Evolutionary conservation across 2,329 filamentous ascomycete genomes (phyloP).

Genomic region (Ceratocystis smalleyi): DNA sequence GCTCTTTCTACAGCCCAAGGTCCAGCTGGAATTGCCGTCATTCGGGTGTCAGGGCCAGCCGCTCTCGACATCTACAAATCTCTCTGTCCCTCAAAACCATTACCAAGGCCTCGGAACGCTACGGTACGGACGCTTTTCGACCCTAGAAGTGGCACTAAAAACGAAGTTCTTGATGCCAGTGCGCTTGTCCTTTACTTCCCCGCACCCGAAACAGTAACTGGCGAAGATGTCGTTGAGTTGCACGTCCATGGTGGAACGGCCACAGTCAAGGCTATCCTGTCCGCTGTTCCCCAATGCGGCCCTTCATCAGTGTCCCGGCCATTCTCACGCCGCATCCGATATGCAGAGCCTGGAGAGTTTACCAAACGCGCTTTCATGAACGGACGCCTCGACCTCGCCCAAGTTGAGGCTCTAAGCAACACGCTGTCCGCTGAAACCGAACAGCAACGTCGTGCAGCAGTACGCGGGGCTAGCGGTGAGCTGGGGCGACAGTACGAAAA

Average conservation of each 20-base stretch:
- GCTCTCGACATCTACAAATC: constrained; percentile 40
- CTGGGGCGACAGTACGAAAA: constrained; percentile 62
- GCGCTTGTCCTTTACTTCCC: constrained; percentile 76
- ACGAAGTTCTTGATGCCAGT: constrained; percentile 56
- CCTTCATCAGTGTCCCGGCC: neutral
- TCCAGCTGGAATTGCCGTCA: constrained; percentile 75
- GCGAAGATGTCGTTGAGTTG: constrained; percentile 81
- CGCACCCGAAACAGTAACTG: constrained; percentile 66
- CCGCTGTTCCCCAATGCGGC: constrained; percentile 50
- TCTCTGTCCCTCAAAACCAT: constrained; percentile 33
- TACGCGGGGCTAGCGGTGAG: constrained; percentile 56
- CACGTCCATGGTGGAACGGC: constrained; percentile 89
- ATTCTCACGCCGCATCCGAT: constrained; percentile 41
- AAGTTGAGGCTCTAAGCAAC: constrained; percentile 55
- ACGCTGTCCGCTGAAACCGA: constrained; percentile 62
- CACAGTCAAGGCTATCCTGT: constrained; percentile 71
- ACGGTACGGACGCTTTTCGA: constrained; percentile 59
- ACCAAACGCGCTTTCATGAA: constrained; percentile 85
- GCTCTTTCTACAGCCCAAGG: constrained; percentile 78
- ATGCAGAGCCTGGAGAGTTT: constrained; percentile 91
- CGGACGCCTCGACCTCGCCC: constrained; percentile 67
- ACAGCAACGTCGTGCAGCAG: constrained; percentile 75
- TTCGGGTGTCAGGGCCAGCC: constrained; percentile 69
- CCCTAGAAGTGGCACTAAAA: constrained; percentile 22
- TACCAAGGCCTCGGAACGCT: constrained; percentile 42